Percentiles rank a stretch among this genome's conserved stretches.
phyloP scores from a whole-genome alignment of 768 basidiomycete species.

The Phlebiopsis gigantea region DNA sequence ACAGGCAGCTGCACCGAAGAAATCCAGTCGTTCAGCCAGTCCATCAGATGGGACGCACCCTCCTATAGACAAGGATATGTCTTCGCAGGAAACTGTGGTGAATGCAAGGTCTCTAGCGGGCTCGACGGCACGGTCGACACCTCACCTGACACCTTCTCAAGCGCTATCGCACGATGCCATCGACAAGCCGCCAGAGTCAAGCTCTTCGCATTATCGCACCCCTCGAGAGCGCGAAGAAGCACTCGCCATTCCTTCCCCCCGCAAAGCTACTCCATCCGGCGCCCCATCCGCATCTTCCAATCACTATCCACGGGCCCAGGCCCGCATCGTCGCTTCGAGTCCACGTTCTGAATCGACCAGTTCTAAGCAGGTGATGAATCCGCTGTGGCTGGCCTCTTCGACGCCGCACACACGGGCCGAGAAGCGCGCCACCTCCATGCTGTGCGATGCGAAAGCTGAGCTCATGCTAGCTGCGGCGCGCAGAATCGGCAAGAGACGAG shows the following conservation, averaged over 20 bases:
- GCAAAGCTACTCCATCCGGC: background rate
- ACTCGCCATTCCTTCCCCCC: conserved; percentile 1
- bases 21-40: no score
- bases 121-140: no score
- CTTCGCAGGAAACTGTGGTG: no score
- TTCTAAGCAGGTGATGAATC: background rate
- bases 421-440: conserved; percentile 25
- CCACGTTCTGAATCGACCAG: background rate
- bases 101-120: no score
- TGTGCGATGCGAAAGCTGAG: conserved; percentile 63
- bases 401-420: background rate
- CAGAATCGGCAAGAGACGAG: conserved; percentile 59
- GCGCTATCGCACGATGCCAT: background rate
- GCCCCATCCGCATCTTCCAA: background rate
- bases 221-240: background rate
- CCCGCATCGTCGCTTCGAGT: background rate
- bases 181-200: background rate
- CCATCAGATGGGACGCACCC: no score
- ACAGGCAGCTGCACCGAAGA: no score
- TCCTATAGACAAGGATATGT: no score
- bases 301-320: background rate
- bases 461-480: conserved; percentile 68
- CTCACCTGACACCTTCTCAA: background rate
- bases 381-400: background rate
- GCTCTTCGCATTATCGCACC: background rate